phyloP scores from a whole-genome alignment of 805 yeast species.

The Wickerhamiella azymoides region DNA sequence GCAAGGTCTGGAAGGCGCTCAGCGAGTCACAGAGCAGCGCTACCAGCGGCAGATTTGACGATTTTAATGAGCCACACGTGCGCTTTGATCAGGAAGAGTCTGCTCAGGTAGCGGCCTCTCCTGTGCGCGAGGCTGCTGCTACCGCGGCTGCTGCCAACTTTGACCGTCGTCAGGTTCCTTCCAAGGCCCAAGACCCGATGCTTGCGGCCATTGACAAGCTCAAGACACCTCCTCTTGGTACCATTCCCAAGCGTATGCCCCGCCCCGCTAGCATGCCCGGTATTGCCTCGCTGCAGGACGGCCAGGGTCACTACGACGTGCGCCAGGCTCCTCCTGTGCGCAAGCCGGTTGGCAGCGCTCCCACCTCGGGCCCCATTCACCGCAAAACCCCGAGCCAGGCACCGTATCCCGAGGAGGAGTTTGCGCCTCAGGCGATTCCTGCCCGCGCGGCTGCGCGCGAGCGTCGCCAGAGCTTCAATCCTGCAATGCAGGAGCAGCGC shows the following conservation, averaged over 20 bases:
- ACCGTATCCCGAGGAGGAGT: constrained; percentile 8
- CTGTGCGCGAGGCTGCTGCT: no score
- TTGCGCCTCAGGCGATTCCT: constrained; percentile 1
- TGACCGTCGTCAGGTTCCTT: neutral
- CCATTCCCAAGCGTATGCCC: neutral
- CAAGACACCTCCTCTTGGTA: constrained; percentile 20
- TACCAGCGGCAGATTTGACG: neutral
- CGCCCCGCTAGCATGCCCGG: constrained; percentile 15
- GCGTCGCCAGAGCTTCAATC: neutral
- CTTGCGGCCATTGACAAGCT: constrained; percentile 39
- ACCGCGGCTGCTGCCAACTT: no score
- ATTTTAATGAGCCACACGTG: neutral
- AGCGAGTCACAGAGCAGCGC: constrained; percentile 1
- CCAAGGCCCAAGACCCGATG: constrained; percentile 32
- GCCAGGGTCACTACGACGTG: neutral
- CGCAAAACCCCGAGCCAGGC: neutral
- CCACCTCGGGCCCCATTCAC: neutral
- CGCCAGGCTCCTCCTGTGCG: constrained; percentile 4
- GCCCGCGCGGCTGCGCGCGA: constrained; percentile 5
- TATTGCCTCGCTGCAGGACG: constrained; percentile 1
- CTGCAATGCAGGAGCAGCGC: neutral
- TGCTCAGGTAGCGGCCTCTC: no score
- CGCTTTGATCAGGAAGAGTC: neutral
- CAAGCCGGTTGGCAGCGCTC: neutral
- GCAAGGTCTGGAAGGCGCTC: constrained; percentile 17